These are phyloP conservation scores for Amauroascus verrucosus DNA, from an alignment of 2,329 filamentous ascomycete genomes.

Conservation along the genomic window DNA sequence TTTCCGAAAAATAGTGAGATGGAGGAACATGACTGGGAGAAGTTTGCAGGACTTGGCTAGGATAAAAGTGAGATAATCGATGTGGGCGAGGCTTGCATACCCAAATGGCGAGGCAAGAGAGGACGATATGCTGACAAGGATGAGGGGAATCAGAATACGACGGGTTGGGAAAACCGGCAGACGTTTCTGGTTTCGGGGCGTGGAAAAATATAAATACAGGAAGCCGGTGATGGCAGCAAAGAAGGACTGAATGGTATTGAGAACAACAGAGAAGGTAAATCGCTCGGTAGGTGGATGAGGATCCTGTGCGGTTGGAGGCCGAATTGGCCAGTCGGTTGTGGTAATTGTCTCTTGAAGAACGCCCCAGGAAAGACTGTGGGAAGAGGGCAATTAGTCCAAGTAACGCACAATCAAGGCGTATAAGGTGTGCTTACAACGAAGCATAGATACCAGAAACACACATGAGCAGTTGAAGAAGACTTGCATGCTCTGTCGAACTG, in stretches of 20 bases:
- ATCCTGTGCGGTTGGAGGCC: conserved; percentile 38
- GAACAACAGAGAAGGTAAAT: conserved; percentile 88
- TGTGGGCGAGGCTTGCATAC: conserved; percentile 81
- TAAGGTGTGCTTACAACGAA: conserved; percentile 62
- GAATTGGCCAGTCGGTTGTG: conserved; percentile 70
- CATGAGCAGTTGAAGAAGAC: conserved; percentile 64
- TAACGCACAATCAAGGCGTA: background rate
- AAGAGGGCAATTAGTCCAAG: background rate
- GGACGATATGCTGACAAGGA: conserved; percentile 76
- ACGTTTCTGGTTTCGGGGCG: conserved; percentile 44
- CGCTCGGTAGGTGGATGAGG: conserved; percentile 46
- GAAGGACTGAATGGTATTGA: conserved; percentile 89
- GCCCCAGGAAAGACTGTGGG: conserved; percentile 76
- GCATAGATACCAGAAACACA: conserved; percentile 94
- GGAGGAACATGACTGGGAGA: conserved; percentile 94
- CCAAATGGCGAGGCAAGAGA: conserved; percentile 91
- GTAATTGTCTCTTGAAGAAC: conserved; percentile 96
- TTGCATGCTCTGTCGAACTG: conserved; percentile 37
- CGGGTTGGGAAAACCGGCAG: conserved; percentile 61
- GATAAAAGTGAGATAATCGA: conserved; percentile 97
- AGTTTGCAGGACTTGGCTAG: conserved; percentile 97
- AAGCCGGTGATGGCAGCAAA: conserved; percentile 77
- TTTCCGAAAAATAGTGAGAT: conserved; percentile 81
- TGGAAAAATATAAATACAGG: conserved; percentile 61
- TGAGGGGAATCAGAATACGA: conserved; percentile 64